phyloP scores from a whole-genome alignment of 768 basidiomycete species.

The Boletus eberwhitei region DNA sequence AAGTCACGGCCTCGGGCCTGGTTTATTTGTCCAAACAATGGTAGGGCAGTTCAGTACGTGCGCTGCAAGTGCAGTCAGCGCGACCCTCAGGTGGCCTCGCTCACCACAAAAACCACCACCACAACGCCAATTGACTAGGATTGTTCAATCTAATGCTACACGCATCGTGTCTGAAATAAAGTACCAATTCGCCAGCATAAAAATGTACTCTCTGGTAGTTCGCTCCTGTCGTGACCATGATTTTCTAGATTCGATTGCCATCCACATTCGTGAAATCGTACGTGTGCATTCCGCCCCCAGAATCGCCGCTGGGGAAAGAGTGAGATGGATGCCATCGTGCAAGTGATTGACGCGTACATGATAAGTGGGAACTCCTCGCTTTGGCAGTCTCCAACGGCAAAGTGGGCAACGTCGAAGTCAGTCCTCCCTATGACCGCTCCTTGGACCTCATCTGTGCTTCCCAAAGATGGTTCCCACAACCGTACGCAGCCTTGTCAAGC shows the following conservation, averaged over 20 bases:
- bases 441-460: conserved; percentile 37
- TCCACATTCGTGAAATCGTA: conserved; percentile 35
- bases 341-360: conserved; percentile 45
- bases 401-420: conserved; percentile 54
- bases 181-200: conserved; percentile 9
- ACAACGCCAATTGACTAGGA: background rate
- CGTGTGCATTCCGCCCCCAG: conserved; percentile 45
- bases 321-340: conserved; percentile 20
- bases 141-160: background rate
- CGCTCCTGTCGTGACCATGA: background rate
- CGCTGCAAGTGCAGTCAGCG: background rate
- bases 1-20: conserved; percentile 7
- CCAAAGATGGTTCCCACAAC: conserved; percentile 58
- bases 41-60: background rate
- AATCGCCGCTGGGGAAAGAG: conserved; percentile 41
- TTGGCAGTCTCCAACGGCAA: conserved; percentile 54
- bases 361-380: conserved; percentile 54
- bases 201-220: background rate
- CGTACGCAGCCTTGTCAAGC: conserved; percentile 57
- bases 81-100: background rate
- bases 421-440: conserved; percentile 51
- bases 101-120: background rate
- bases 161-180: background rate
- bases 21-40: conserved; percentile 34
- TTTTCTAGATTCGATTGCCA: conserved; percentile 17